These are phyloP conservation scores for Arabidopsis suecica DNA, from an alignment of 345 rosid species.

Conservation along the genomic window DNA sequence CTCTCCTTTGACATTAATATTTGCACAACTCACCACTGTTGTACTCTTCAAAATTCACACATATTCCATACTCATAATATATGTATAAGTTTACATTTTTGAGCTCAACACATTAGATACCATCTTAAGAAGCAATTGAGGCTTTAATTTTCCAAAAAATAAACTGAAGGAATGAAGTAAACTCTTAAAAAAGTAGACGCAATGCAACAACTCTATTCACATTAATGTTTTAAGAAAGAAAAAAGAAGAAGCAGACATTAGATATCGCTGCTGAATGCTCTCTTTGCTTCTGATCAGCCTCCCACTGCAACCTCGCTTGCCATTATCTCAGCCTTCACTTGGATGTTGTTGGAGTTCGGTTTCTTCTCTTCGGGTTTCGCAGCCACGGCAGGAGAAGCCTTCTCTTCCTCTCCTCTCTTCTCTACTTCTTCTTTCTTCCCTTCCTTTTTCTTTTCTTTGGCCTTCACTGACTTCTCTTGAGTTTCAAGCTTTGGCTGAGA, in stretches of 20 bases:
- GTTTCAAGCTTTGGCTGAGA: slow-evolving; percentile 54
- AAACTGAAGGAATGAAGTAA: slow-evolving; percentile 30
- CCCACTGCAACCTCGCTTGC: slow-evolving; percentile 66
- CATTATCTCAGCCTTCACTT: slow-evolving; percentile 60
- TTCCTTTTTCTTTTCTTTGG: slow-evolving; percentile 40
- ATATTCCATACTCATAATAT: slow-evolving; percentile 7
- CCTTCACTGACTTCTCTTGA: slow-evolving; percentile 35
- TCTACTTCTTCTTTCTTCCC: slow-evolving; percentile 35
- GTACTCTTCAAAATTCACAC: slow-evolving; percentile 27
- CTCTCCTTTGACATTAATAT: slow-evolving; percentile 6
- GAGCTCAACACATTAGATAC: slow-evolving; percentile 17
- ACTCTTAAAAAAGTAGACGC: slow-evolving; percentile 31
- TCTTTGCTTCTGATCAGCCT: slow-evolving; percentile 48
- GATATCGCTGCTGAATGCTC: slow-evolving; percentile 22
- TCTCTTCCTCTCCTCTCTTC: slow-evolving; percentile 44
- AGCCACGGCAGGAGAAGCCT: slow-evolving; percentile 30
- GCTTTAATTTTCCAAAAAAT: slow-evolving; percentile 15
- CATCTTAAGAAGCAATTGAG: slow-evolving; percentile 39
- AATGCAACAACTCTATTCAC: slow-evolving; percentile 38
- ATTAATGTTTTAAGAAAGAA: slow-evolving; percentile 20
- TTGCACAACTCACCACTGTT: slow-evolving; percentile 5
- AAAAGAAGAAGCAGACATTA: neutral
- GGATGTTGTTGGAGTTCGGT: slow-evolving; percentile 45
- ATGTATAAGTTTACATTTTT: neutral
- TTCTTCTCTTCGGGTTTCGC: slow-evolving; percentile 42